A percentile compares a stretch with the other conserved stretches of the same genome.
phyloP scores from a whole-genome alignment of 345 rosid species.

The Dipteronia sinensis region DNA sequence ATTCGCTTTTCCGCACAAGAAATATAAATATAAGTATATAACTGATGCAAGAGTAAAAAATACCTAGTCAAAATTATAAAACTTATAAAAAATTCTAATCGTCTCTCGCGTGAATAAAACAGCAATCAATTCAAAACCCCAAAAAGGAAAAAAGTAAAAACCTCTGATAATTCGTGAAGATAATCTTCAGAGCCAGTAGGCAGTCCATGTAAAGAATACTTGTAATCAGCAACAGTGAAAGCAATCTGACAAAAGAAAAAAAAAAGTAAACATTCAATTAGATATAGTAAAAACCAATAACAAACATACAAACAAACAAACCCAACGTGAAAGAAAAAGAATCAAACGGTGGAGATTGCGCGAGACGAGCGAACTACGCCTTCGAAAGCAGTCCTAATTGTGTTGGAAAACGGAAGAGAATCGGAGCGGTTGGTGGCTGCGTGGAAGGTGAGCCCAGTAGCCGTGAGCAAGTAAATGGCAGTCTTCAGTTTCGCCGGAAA shows the following conservation, averaged over 20 bases:
- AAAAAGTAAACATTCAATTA: background rate
- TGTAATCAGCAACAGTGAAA: conserved; percentile 65
- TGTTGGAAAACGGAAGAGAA: conserved; percentile 28
- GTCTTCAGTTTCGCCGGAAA: conserved; percentile 43
- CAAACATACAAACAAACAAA: no score
- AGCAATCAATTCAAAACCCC: background rate
- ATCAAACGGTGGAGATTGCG: conserved; percentile 52
- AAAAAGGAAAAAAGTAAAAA: conserved; percentile 17
- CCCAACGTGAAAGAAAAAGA: background rate
- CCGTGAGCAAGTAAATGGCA: conserved; percentile 33
- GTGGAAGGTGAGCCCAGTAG: conserved; percentile 47
- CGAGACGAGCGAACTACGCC: conserved; percentile 63
- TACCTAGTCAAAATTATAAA: no score
- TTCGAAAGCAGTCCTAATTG: conserved; percentile 33
- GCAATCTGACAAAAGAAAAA: conserved; percentile 43
- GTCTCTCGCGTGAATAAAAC: no score
- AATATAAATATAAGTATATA: no score
- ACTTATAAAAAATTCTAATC: no score
- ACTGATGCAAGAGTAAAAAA: no score
- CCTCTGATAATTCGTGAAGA: conserved; percentile 58
- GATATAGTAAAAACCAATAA: background rate
- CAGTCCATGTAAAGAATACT: conserved; percentile 49
- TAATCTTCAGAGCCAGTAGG: conserved; percentile 53
- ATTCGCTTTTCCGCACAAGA: no score
- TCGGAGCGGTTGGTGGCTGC: conserved; percentile 22